phyloP scores from a whole-genome alignment of 345 rosid species.

The Salix dunnii region DNA sequence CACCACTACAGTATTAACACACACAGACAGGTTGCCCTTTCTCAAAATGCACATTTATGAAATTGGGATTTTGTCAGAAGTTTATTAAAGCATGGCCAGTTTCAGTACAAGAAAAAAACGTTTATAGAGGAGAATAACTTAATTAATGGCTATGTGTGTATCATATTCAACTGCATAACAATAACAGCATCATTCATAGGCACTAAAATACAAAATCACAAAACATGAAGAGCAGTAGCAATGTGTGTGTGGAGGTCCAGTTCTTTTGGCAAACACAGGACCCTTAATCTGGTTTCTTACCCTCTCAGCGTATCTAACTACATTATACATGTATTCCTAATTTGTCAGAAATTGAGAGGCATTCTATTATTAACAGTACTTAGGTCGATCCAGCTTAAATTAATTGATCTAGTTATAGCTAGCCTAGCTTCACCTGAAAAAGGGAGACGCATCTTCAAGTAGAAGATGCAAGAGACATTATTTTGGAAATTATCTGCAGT shows the following conservation, averaged over 20 bases:
- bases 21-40: no score
- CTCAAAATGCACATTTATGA: no score
- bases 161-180: conserved; percentile 13
- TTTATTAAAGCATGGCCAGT: neutral
- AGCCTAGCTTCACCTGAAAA: neutral
- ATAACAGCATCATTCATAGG: neutral
- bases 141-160: conserved; percentile 4
- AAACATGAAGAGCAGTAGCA: neutral
- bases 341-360: neutral
- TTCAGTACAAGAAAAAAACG: neutral
- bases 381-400: neutral
- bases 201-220: no score
- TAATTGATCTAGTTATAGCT: neutral
- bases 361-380: neutral
- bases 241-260: neutral
- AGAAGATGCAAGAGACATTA: neutral
- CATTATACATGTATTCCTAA: no score
- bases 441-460: neutral
- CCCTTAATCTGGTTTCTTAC: no score
- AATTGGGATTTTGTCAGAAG: neutral
- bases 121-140: neutral
- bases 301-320: no score
- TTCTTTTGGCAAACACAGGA: neutral
- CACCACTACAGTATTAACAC: neutral
- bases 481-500: neutral